Evolutionary conservation across 2,329 filamentous ascomycete genomes (phyloP), one percentile per base, ranked within the genome.

Genomic region (Alternaria sp.): DNA sequence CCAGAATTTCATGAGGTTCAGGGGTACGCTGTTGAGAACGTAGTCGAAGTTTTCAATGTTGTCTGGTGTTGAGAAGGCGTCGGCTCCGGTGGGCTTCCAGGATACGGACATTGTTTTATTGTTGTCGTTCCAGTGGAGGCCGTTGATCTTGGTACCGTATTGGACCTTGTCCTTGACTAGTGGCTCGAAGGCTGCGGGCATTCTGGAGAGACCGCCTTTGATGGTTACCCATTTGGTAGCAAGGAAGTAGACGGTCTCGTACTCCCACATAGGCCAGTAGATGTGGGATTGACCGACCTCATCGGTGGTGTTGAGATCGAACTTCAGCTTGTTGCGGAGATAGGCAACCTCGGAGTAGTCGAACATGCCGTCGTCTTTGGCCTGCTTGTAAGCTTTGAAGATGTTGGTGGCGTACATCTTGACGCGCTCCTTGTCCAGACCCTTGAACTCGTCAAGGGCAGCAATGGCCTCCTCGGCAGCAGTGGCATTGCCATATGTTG

Each of bases 261-360:
- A 86, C 18, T 66, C 65, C 57, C 76, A 77, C 11, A 81, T 79
- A 77, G 87, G 88, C 58, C 81, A 83, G 3, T 78, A 78, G 11
- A 62, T 51, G 14, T 54, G 49, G 3, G 63, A 61, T 8, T 75
- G 71, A 0, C 73, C 74, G 1, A 78, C 73, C 14, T 77, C 76
- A 2, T 80, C 81, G 0, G 81, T 80, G 16, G 84, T 78, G 63
- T 88, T 86, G 2, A 84, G 87, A 63, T 84, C 81, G 8, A 81
- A 85, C 11, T 84, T 82, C 8, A 49, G 46, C 32, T 49, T 38
- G 32, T 49, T 49, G 0, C 46, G 46, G 59, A 89, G 76, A 64
- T 87, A 90, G 1, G 80, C 84, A 24, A 86, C 86, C 61, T 89
- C 88, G 26, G 86, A 88, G 82, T 86, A 90, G 57, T 85, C 80